Evolutionary conservation across 768 basidiomycete genomes (phyloP), one percentile per base, ranked within the genome.

Genomic region (Suillus sp.): DNA sequence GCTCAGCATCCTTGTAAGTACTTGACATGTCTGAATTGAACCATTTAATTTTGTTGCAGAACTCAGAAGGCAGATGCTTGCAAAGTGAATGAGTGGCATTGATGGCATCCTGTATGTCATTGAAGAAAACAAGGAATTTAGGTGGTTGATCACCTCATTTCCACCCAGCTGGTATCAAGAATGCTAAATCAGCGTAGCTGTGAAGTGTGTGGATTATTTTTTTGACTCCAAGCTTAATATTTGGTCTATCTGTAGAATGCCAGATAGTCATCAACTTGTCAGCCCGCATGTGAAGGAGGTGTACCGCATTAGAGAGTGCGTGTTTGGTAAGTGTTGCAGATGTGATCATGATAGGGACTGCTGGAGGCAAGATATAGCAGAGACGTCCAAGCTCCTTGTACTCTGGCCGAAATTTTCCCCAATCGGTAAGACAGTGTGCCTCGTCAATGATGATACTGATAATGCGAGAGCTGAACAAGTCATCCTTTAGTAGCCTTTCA

Each of bases 51-150:
- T 69, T 71, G 54, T 66, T 53, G 6, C 57, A 54, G 25, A 63
- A 42, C 35, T 67, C 62, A 3, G 14, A 18, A 0, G 68, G 70
- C 6, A 69, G 53, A 11, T 59, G 56, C 3, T 27, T 34, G 3
- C 60, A 55, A 18, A 75, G 63, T 35, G 34, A 61, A 20, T 57
- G 45, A 10, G 55, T 30, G 0, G 69, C 71, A 2, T 45, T 60
- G 45, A 68, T 66, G 0, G 69, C 53, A 42, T 74, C 67, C 7
- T 63, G 66, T 11, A 60, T 76, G 55, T 63, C 57, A 37, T 73
- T 65, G 63, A 77, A 71, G 68, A 75, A 75, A 32, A 76, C 56
- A n/a, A 74, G 50, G 43, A 70, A 71, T 47, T 67, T 69, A n/a
- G 55, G 56, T 11, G 65, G 67, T 22, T 62, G 53, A 55, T 60